These are phyloP conservation scores for Coffea humblotiana DNA, from an alignment of 305 asterid genomes.

Conservation along the genomic window DNA sequence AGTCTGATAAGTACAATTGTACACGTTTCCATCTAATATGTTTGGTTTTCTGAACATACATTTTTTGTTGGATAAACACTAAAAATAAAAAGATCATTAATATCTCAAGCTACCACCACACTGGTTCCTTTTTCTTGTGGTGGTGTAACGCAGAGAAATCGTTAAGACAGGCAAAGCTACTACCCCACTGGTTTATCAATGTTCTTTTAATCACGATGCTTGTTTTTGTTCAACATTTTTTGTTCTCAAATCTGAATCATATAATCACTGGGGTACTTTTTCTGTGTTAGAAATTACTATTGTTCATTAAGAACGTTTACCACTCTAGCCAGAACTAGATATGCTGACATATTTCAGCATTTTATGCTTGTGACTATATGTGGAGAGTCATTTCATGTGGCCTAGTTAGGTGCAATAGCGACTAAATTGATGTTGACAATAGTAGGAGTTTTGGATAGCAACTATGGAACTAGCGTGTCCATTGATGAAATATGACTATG, in stretches of 20 bases:
- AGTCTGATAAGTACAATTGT: too few species aligned
- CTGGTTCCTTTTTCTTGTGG: not conserved
- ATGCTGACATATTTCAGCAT: not conserved
- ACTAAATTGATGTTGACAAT: not conserved
- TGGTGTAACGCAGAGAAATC: not conserved
- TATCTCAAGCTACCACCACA: not conserved
- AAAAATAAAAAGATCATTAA: not conserved
- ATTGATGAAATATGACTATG: not conserved
- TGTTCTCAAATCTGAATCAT: not conserved
- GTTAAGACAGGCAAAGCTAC: not conserved
- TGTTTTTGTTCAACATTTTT: not conserved
- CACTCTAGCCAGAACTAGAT: not conserved
- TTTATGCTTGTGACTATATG: not conserved
- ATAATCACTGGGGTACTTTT: not conserved
- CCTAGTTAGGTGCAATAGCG: not conserved
- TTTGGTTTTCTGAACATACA: not conserved
- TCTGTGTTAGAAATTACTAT: not conserved
- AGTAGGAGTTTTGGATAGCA: not conserved
- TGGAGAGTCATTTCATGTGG: slow-evolving; percentile 25
- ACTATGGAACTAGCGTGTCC: not conserved
- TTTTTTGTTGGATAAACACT: not conserved
- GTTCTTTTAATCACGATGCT: not conserved
- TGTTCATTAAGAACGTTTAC: not conserved
- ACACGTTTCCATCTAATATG: too few species aligned
- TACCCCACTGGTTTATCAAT: too few species aligned